Evolutionary conservation across 2,329 filamentous ascomycete species (phyloP).

Genomic region (Juglanconis sp.): DNA sequence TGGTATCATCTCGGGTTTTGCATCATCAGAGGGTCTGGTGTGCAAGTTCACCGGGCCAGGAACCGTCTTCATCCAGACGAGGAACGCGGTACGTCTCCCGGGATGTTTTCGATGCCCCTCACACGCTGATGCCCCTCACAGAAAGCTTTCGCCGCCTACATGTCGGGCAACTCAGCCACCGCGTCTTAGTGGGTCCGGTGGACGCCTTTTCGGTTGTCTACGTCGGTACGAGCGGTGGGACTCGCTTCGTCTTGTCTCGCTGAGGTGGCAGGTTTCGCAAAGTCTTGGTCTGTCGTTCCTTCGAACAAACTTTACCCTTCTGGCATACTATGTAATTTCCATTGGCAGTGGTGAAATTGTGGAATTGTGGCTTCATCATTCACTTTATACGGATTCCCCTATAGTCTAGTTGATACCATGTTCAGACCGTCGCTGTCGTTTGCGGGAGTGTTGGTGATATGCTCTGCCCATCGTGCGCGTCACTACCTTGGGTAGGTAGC

Average conservation of each 20-base stretch:
- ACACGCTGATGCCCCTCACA: neutral
- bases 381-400: neutral
- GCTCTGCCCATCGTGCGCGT: no score
- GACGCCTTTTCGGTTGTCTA: neutral
- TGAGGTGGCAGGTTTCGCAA: neutral
- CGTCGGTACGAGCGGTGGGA: neutral
- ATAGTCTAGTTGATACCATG: neutral
- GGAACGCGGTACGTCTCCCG: slow-evolving; percentile 64
- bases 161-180: slow-evolving; percentile 12
- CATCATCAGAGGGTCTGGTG: slow-evolving; percentile 81
- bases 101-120: neutral
- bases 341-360: neutral
- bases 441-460: neutral
- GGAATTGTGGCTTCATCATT: neutral
- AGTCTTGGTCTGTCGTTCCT: neutral
- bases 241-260: neutral
- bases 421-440: neutral
- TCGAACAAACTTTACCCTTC: neutral
- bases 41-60: slow-evolving; percentile 94
- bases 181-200: neutral
- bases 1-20: slow-evolving; percentile 84
- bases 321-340: neutral
- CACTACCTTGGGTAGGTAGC: no score
- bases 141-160: slow-evolving; percentile 20
- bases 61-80: slow-evolving; percentile 87